Conservation (phyloP, 2,329 filamentous ascomycete genomes). For the Metarhizium anisopliae region DNA sequence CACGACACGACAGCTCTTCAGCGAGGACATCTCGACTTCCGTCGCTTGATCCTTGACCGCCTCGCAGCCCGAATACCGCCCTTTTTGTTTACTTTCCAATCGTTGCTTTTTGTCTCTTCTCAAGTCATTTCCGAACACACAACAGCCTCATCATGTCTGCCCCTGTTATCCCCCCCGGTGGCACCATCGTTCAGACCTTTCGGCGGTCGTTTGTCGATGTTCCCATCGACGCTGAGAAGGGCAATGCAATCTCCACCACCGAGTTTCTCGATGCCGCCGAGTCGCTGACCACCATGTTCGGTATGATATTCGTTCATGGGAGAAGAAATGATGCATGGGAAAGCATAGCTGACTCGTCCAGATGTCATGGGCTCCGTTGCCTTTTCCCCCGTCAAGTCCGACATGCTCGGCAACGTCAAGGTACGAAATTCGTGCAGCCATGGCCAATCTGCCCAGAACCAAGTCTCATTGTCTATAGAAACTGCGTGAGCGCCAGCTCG, state of each 20-base stretch:
- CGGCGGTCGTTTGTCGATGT: constrained; percentile 80
- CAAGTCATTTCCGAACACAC: too few relatives aligned
- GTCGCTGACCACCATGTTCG: constrained; percentile 78
- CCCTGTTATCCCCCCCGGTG: constrained; percentile 47
- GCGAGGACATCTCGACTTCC: background rate
- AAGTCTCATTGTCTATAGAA: constrained; percentile 49
- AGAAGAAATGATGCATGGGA: background rate
- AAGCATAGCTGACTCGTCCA: constrained; percentile 16
- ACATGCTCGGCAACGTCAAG: constrained; percentile 88
- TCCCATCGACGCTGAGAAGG: constrained; percentile 61
- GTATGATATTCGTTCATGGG: constrained; percentile 31
- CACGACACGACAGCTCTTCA: background rate
- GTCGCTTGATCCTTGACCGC: background rate
- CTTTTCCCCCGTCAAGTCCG: constrained; percentile 84
- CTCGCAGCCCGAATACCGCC: background rate
- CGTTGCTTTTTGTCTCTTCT: background rate
- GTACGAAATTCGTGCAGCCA: constrained; percentile 34
- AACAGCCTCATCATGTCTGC: constrained; percentile 36
- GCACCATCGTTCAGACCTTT: constrained; percentile 79
- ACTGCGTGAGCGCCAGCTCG: constrained; percentile 74
- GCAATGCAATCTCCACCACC: constrained; percentile 69
- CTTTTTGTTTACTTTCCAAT: background rate
- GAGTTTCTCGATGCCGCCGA: constrained; percentile 90
- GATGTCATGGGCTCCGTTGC: constrained; percentile 61
- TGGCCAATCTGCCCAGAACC: background rate